Evolutionary conservation across 148 eudicot species (phyloP), one percentile per base, ranked within the genome.

Genomic region (Camellia granthamiana): DNA sequence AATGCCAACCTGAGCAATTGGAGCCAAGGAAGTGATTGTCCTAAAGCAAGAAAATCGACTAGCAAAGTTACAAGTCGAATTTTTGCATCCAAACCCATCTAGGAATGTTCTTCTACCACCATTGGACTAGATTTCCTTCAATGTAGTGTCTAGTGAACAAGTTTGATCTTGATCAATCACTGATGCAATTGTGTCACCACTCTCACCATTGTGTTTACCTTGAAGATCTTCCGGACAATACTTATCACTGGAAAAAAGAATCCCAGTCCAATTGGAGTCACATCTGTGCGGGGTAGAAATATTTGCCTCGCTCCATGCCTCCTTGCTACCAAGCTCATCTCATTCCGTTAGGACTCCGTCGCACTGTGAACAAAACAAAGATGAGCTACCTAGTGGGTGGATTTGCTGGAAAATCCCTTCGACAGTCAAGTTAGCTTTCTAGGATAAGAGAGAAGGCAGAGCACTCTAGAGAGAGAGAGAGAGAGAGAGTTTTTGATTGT

Each of bases 11-110:
- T 72, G 88, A 78, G 95, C 92, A 85, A 86, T 81, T 56, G 99
- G 97, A 78, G 93, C 89, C 89, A 95, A 67, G 67, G 97, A 89
- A 70, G 89, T 90, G 52, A 95, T 83, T 69, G 85, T 86, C 87
- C 97, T 93, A 54, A 80, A 81, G 89, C 97, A 95, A 78, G 92
- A 90, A 71, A 84, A 83, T 82, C 83, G 82, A 72, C 84, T 78
- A 75, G 90, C 88, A 84, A 77, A 84, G 38, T 78, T 79, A 83
- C 94, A 92, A 7, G 75, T 83, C 46, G 79, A 83, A 76, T 64
- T 83, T 65, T 69, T 82, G 80, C 89, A 88, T 70, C 74, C 67
- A 69, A 76, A 52, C 64, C 81, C 76, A 72, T 54, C 60, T 21
- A 79, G 51, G 70, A 64, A 83, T 70, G 75, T 42, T 80, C 76